phyloP scores from a whole-genome alignment of 805 yeast genomes.

The Schizosaccharomyces cryophilus region DNA sequence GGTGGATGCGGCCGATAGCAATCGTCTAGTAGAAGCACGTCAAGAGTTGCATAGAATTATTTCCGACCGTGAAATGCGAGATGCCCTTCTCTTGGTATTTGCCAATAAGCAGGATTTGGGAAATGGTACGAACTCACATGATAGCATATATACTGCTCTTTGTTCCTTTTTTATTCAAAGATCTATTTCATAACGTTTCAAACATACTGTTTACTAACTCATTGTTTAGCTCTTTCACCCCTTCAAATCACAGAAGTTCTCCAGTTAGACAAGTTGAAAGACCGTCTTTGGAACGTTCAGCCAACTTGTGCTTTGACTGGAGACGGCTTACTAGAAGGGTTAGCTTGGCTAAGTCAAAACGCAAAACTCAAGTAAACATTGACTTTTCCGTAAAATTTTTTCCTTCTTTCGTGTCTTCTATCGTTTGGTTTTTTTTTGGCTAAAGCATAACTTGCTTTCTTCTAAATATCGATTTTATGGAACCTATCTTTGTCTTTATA shows the following conservation, averaged over 20 bases:
- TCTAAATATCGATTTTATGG: neutral
- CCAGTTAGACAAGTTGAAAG: conserved; percentile 34
- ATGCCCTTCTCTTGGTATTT: conserved; percentile 55
- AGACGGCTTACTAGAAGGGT: conserved; percentile 67
- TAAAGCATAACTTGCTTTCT: neutral
- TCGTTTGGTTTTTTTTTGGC: neutral
- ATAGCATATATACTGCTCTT: too few species aligned
- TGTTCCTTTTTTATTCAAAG: too few species aligned
- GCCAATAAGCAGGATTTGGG: conserved; percentile 72
- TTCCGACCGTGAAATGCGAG: conserved; percentile 60
- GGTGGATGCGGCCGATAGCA: conserved; percentile 55
- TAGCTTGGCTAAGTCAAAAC: conserved; percentile 12
- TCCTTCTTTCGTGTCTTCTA: neutral
- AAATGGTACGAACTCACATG: neutral
- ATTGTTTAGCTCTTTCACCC: conserved; percentile 31
- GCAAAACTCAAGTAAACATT: neutral
- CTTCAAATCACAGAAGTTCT: conserved; percentile 55
- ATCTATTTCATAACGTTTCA: too few species aligned
- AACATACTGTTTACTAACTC: neutral
- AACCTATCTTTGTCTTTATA: neutral
- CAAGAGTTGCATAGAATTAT: conserved; percentile 55
- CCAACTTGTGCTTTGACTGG: conserved; percentile 81
- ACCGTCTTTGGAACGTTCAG: conserved; percentile 72
- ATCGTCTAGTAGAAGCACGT: conserved; percentile 52
- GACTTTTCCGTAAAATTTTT: neutral